phyloP scores from a whole-genome alignment of 2,329 filamentous ascomycete species.

The Ascosphaera acerosa region DNA sequence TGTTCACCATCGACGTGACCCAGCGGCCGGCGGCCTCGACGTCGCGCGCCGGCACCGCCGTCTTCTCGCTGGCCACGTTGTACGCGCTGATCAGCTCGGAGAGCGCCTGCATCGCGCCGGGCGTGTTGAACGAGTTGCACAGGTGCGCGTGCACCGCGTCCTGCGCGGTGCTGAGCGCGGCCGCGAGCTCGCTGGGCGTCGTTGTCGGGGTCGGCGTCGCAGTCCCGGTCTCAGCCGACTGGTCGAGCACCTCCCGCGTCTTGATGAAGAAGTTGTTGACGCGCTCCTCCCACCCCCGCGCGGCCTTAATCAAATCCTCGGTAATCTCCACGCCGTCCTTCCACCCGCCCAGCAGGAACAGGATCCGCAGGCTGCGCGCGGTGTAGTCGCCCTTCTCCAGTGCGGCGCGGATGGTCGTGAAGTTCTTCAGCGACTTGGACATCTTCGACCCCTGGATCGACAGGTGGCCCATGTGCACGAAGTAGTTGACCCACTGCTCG shows the following conservation, averaged over 20 bases:
- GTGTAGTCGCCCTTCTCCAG: constrained; percentile 45
- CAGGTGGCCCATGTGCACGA: constrained; percentile 83
- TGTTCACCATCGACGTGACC: constrained; percentile 61
- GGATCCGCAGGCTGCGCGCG: constrained; percentile 52
- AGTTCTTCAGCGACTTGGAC: constrained; percentile 91
- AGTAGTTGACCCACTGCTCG: constrained; percentile 78
- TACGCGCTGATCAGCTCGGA: constrained; percentile 52
- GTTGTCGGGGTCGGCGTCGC: constrained; percentile 8
- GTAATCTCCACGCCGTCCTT: constrained; percentile 81
- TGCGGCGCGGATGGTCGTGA: constrained; percentile 75
- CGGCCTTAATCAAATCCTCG: constrained; percentile 49
- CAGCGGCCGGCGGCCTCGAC: constrained; percentile 39
- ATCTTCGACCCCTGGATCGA: constrained; percentile 81
- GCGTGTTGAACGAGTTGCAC: constrained; percentile 70
- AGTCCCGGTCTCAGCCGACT: no score
- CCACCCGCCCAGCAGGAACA: constrained; percentile 75
- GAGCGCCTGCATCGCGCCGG: constrained; percentile 51
- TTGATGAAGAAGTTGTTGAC: constrained; percentile 46
- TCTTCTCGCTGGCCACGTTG: constrained; percentile 32
- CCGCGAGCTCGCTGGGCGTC: constrained; percentile 16
- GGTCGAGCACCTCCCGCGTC: constrained; percentile 21
- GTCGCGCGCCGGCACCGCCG: constrained; percentile 21
- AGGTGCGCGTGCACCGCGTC: constrained; percentile 37
- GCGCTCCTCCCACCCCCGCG: constrained; percentile 54
- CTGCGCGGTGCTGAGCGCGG: constrained; percentile 28